Conservation (phyloP, 2,329 filamentous ascomycete species). For the Stachybotrys chartarum region DNA sequence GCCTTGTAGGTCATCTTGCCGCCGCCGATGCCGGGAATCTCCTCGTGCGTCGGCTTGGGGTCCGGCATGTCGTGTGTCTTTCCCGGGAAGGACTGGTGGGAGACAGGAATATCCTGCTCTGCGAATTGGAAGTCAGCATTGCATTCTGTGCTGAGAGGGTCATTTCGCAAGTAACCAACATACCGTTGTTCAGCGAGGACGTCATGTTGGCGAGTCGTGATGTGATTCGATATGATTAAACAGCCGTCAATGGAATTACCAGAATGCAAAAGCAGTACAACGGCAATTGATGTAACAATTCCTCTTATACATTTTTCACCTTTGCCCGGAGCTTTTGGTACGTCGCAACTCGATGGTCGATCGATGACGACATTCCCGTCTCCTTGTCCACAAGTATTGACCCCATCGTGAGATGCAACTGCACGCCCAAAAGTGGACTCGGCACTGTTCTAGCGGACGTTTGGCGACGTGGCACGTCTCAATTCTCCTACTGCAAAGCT, state of each 20-base stretch:
- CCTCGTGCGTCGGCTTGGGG: constrained; percentile 49
- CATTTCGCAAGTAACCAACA: not conserved
- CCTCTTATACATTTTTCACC: not conserved
- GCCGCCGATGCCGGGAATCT: constrained; percentile 61
- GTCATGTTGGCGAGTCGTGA: constrained; percentile 9
- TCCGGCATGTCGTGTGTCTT: constrained; percentile 19
- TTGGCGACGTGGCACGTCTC: not conserved
- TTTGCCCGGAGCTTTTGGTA: constrained; percentile 10
- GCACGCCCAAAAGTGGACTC: not conserved
- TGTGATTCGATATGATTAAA: not conserved
- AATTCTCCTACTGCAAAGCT: not conserved
- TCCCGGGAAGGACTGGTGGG: constrained; percentile 20
- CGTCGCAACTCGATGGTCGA: constrained; percentile 11
- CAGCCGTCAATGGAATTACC: no score
- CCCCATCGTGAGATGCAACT: not conserved
- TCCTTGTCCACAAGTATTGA: not conserved
- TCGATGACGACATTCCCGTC: constrained; percentile 12
- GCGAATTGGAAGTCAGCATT: not conserved
- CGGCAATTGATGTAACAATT: constrained; percentile 3
- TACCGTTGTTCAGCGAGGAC: constrained; percentile 14
- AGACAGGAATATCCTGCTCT: constrained; percentile 11
- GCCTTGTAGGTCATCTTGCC: constrained; percentile 65
- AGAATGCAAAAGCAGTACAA: no score
- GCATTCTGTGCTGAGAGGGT: not conserved
- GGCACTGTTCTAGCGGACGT: not conserved